Evolutionary conservation across 345 rosid genomes (phyloP), one percentile per base, ranked within the genome.

Genomic region (Eucalyptus caleyi): DNA sequence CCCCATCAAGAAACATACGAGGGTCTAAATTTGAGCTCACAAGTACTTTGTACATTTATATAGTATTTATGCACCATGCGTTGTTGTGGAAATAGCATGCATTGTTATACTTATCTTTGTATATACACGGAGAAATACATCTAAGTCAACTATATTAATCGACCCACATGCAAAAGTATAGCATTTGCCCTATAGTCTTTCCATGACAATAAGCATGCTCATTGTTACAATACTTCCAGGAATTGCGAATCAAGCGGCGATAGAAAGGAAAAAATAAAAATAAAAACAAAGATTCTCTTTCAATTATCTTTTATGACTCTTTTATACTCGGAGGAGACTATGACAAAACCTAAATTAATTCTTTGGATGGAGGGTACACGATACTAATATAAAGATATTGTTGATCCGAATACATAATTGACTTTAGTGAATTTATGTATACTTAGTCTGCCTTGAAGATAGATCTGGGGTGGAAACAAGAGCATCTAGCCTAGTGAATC

Each of bases 341-440:
- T 62, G 72, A 7, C 4, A 60, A 3, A 60, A 6, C 32, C 67
- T 26, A 60, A 26, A 60, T 26, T 5, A 27, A 60, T 26, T 27
- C 32, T 60, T 62, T 13, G 37, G 19, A 30, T 5, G 16, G 72
- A 65, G 37, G 72, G 37, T n/a, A 65, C 1, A 3, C 3, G 3
- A 65, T 15, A n/a, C 72, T n/a, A 14, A n/a, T 14, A 7, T 14
- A 15, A n/a, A 15, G 37, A 14, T 62, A 3, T 12, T 62, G 72
- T 12, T 0, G 3, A 62, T 62, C 4, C 0, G 0, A 30, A 62
- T 7, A 62, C 8, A 62, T 62, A 14, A 30, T 62, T 5, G 19
- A 62, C 16, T 62, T 30, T 62, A 62, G 34, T 15, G 72, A 14
- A 65, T 32, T 65, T 65, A 16, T 14, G 67, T 12, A 15, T 65